Percentiles rank a stretch among this genome's conserved stretches.
Evolutionary conservation across 768 basidiomycete species (phyloP).

Genomic region (Suillus alpinus): DNA sequence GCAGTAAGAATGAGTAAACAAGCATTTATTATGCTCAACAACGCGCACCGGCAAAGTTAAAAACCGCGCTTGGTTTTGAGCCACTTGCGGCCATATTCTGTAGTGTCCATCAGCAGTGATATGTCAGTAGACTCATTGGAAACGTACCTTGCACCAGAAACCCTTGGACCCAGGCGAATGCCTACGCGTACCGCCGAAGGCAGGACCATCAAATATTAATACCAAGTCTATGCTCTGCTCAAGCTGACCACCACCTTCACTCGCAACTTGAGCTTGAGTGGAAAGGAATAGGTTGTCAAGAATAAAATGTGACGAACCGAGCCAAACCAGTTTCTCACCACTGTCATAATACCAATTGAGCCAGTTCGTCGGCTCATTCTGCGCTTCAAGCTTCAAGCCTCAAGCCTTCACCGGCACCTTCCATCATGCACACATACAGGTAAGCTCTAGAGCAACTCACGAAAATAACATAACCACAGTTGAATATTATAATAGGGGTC

Average conservation of each 20-base stretch:
- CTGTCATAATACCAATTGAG: constrained; percentile 4
- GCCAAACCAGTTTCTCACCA: constrained; percentile 6
- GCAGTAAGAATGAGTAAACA: constrained; percentile 4
- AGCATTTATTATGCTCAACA: neutral
- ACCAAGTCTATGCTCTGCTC: neutral
- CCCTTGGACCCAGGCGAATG: constrained; percentile 22
- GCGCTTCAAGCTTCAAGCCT: too few species aligned
- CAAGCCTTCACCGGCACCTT: too few species aligned
- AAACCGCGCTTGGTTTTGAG: constrained; percentile 11
- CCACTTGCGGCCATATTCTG: constrained; percentile 15
- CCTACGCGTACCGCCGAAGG: constrained; percentile 18
- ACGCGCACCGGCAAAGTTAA: constrained; percentile 19
- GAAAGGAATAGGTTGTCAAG: neutral
- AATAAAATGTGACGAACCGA: constrained; percentile 15
- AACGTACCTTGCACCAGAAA: constrained; percentile 20
- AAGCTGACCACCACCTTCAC: neutral
- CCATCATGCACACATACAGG: constrained; percentile 25
- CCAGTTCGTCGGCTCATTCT: constrained; percentile 3
- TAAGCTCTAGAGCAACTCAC: constrained; percentile 4
- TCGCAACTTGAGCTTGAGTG: neutral
- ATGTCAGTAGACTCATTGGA: neutral
- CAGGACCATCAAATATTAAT: constrained; percentile 15
- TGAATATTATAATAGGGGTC: constrained; percentile 33
- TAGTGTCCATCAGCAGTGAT: constrained; percentile 11
- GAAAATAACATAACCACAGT: neutral